Base-by-base conservation (phyloP, 495 filamentous ascomycete genomes). In the Talaromyces stipitatus region DNA sequence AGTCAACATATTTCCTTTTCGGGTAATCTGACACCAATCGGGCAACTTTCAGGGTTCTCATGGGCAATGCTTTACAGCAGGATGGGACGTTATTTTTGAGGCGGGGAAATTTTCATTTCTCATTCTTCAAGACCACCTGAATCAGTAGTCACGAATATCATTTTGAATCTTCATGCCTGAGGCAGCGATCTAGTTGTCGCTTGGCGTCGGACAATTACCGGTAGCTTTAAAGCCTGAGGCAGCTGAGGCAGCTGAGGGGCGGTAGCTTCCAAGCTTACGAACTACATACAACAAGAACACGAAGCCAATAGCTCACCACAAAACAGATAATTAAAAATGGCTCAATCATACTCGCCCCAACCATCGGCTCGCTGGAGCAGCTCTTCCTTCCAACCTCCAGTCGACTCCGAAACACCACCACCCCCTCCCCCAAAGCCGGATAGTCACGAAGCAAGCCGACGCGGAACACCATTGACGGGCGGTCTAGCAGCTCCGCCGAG, bases 341-440 rank as follows among this genome's bases (percentile, higher is more conserved):
- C 48, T 51, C 36, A 43, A 18, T 30, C 33, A 12, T 55, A 55
- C 23, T 46, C 54, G 11, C 38, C 54, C 28, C 36, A 41, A 29
- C 24, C 38, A 12, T 46, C 54, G n/a, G 26, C 33, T 16, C 36
- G 36, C 33, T 55, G 54, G 54, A 26, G 32, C 27, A 26, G 22
- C 32, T 55, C 54, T n/a, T 45, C 54, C 9, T 38, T 45, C 16
- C 53, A 45, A 27, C 57, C 68, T 12, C 60, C 66, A 16, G 54
- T 74, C 29, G 72, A 76, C 53, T 67, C 73, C 8, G 78, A 82
- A 55, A 76, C 84, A 9, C 86, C 87, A 8, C 87, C 87, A 1
- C 77, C 82, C 8, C 87, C 85, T 33, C 87, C 87, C 3, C 87
- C 87, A 1, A 91, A 91, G 62, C 86, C 87, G 7, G 79, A 70